Evolutionary conservation across 805 yeast genomes (phyloP).

Genomic region (Yarrowia sp.): DNA sequence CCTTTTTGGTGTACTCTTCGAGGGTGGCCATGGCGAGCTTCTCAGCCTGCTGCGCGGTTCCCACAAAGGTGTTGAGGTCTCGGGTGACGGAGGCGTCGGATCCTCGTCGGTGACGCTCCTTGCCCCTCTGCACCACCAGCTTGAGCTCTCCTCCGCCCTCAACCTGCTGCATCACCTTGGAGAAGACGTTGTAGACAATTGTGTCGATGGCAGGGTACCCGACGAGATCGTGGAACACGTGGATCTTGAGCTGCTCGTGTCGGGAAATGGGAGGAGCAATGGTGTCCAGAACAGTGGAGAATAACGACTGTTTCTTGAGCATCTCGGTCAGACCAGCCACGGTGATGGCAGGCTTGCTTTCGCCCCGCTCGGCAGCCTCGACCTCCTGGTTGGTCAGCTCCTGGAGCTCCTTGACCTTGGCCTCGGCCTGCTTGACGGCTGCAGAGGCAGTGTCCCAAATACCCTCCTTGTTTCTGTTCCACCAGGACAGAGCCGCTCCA

Average conservation of each 20-base stretch:
- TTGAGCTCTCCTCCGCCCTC: constrained; percentile 69
- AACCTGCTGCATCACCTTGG: constrained; percentile 68
- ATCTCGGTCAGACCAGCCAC: constrained; percentile 44
- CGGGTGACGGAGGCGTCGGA: constrained; percentile 50
- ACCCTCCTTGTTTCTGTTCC: constrained; percentile 51
- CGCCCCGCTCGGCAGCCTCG: constrained; percentile 42
- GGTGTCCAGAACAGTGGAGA: constrained; percentile 52
- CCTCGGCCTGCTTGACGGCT: constrained; percentile 55
- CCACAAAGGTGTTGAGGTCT: constrained; percentile 73
- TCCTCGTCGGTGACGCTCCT: constrained; percentile 51
- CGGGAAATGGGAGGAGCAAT: constrained; percentile 56
- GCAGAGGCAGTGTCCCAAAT: constrained; percentile 53
- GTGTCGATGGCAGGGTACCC: constrained; percentile 58
- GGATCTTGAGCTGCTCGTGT: constrained; percentile 55
- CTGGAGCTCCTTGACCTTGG: constrained; percentile 52
- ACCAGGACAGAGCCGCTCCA: constrained; percentile 50
- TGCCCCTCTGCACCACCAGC: constrained; percentile 58
- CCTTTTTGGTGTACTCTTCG: constrained; percentile 65
- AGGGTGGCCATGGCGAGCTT: constrained; percentile 87
- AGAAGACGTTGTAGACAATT: constrained; percentile 59
- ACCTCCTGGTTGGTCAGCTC: constrained; percentile 44
- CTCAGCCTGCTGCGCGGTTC: constrained; percentile 82
- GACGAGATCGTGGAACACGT: constrained; percentile 56
- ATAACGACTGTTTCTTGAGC: constrained; percentile 46
- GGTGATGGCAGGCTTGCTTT: constrained; percentile 35